These are phyloP conservation scores for Crassisporium funariophilum DNA, from an alignment of 768 basidiomycete genomes.

Conservation along the genomic window DNA sequence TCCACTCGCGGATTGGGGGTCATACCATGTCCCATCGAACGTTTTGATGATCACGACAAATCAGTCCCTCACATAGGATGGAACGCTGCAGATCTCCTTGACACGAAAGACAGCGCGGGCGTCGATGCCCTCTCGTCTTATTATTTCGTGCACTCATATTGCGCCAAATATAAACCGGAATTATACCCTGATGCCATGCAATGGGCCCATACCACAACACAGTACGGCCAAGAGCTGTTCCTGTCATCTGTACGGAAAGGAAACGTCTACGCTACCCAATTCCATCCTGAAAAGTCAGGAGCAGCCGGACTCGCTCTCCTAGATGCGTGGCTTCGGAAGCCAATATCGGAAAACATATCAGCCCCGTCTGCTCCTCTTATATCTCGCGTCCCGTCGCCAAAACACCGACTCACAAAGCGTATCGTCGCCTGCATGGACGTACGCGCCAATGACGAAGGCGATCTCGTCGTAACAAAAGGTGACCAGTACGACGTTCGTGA, in stretches of 20 bases:
- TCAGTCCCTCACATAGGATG: conserved; percentile 98
- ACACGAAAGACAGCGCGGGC: conserved; percentile 47
- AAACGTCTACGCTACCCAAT: conserved; percentile 92
- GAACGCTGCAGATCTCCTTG: conserved; percentile 74
- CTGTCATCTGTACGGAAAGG: conserved; percentile 79
- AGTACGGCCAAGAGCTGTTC: conserved; percentile 94
- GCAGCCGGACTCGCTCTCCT: conserved; percentile 81
- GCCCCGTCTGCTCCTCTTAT: conserved; percentile 34
- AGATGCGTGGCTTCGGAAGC: conserved; percentile 73
- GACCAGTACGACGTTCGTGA: conserved; percentile 99
- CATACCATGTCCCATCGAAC: conserved; percentile 79
- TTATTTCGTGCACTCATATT: conserved; percentile 98
- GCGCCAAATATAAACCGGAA: conserved; percentile 71
- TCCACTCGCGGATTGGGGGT: conserved; percentile 75
- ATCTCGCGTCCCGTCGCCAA: conserved; percentile 42
- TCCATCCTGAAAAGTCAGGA: conserved; percentile 98
- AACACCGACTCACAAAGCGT: conserved; percentile 84
- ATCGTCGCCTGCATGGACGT: conserved; percentile 98
- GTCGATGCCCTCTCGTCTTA: conserved; percentile 66
- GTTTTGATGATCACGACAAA: conserved; percentile 74
- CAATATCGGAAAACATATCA: conserved; percentile 42
- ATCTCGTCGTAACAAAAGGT: conserved; percentile 98
- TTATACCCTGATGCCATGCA: conserved; percentile 56
- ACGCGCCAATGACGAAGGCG: conserved; percentile 91
- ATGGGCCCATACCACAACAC: conserved; percentile 86